phyloP scores from a whole-genome alignment of 805 yeast species.

The Yarrowia keelungensis region DNA sequence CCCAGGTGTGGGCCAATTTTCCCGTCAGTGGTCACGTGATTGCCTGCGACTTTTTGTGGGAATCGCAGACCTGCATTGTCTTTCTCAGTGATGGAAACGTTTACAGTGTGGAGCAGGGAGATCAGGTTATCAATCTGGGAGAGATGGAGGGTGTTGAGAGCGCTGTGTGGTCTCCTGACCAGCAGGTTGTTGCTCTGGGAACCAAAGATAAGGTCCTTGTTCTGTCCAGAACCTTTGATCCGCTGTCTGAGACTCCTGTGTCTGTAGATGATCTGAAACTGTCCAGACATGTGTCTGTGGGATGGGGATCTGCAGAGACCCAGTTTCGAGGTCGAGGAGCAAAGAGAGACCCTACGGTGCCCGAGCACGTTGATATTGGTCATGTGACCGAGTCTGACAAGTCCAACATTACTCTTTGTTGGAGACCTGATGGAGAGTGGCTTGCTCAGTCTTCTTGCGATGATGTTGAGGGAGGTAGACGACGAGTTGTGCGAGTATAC shows the following conservation, averaged over 20 bases:
- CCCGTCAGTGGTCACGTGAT: slow-evolving; percentile 53
- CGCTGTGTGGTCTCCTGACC: slow-evolving; percentile 90
- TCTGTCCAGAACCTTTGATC: slow-evolving; percentile 79
- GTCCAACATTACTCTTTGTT: slow-evolving; percentile 60
- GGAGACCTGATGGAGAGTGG: slow-evolving; percentile 96
- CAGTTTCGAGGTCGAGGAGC: slow-evolving; percentile 96
- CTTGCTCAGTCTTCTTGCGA: slow-evolving; percentile 74
- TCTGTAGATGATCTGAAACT: slow-evolving; percentile 67
- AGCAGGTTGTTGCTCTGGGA: slow-evolving; percentile 77
- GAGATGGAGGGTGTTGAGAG: slow-evolving; percentile 68
- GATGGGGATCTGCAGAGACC: slow-evolving; percentile 98
- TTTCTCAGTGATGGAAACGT: slow-evolving; percentile 81
- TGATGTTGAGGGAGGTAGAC: slow-evolving; percentile 53
- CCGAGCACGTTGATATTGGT: slow-evolving; percentile 74
- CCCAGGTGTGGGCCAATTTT: slow-evolving; percentile 45
- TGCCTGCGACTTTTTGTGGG: slow-evolving; percentile 73
- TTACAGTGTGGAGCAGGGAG: slow-evolving; percentile 48
- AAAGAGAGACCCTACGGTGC: slow-evolving; percentile 89
- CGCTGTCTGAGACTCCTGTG: slow-evolving; percentile 69
- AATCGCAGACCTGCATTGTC: slow-evolving; percentile 67
- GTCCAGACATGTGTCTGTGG: slow-evolving; percentile 90
- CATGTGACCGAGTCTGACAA: slow-evolving; percentile 63
- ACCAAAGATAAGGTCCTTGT: slow-evolving; percentile 66
- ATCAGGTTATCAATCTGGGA: slow-evolving; percentile 62
- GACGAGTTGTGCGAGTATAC: slow-evolving; percentile 82